Conservation (phyloP, 495 filamentous ascomycete species). For the Tricharina praecox region DNA sequence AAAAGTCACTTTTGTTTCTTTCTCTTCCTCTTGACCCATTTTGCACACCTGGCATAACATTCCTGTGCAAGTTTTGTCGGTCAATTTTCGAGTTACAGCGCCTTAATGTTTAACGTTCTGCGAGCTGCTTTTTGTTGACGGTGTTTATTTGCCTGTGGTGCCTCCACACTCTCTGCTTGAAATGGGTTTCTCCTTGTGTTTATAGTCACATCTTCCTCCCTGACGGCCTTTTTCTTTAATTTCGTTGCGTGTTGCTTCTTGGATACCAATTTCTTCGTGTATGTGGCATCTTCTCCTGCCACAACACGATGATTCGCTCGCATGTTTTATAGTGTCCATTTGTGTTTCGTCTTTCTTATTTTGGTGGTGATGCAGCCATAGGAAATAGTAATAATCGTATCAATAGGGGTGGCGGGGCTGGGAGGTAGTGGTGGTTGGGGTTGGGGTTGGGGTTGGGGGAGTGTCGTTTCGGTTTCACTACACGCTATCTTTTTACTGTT, state of each 20-base stretch:
- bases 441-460: no score
- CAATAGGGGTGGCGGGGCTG: no score
- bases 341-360: no score
- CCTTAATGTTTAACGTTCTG: background rate
- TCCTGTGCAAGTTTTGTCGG: constrained; percentile 2
- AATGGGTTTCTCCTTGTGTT: background rate
- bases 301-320: no score
- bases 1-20: background rate
- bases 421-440: no score
- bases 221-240: background rate
- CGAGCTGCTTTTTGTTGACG: constrained; percentile 2
- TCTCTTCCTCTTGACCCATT: background rate
- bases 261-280: background rate
- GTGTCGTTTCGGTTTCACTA: no score
- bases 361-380: no score
- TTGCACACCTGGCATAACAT: background rate
- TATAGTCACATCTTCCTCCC: background rate
- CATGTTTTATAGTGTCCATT: no score
- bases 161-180: background rate
- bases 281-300: no score
- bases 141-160: background rate
- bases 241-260: background rate
- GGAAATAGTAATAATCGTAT: no score
- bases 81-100: background rate
- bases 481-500: no score